phyloP scores from a whole-genome alignment of 2,329 filamentous ascomycete genomes.

The Penicillium sp. region DNA sequence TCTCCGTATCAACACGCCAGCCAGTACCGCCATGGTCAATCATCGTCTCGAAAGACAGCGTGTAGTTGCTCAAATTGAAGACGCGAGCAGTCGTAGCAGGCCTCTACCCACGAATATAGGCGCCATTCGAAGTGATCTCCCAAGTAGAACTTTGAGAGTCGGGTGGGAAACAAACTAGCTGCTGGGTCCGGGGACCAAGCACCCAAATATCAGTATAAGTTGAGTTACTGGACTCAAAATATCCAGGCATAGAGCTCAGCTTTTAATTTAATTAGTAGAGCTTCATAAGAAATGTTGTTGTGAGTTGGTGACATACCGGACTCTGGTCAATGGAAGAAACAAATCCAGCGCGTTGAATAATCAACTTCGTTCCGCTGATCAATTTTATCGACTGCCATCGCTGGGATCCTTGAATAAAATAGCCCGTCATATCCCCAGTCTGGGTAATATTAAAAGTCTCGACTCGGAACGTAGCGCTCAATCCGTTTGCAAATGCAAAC shows the following conservation, averaged over 20 bases:
- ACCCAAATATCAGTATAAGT: neutral
- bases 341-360: neutral
- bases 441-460: neutral
- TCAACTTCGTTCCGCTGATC: neutral
- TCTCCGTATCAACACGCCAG: slow-evolving; percentile 8
- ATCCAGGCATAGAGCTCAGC: neutral
- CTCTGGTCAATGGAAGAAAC: slow-evolving; percentile 1
- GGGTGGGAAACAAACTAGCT: neutral
- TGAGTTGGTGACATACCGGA: neutral
- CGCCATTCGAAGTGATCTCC: slow-evolving; percentile 3
- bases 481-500: neutral
- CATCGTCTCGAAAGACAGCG: slow-evolving; percentile 1
- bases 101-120: slow-evolving; percentile 5
- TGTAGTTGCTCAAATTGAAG: neutral
- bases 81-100: neutral
- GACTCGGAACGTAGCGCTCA: neutral
- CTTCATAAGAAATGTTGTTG: neutral
- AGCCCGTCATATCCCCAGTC: neutral
- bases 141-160: slow-evolving; percentile 4
- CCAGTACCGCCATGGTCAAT: slow-evolving; percentile 4
- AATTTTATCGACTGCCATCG: neutral
- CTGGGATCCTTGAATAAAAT: neutral
- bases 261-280: neutral
- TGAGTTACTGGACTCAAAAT: neutral
- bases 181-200: neutral